Percentiles rank a stretch among this genome's conserved stretches.
phyloP scores from a whole-genome alignment of 2,329 filamentous ascomycete genomes.

The Talaromyces amestolkiae region DNA sequence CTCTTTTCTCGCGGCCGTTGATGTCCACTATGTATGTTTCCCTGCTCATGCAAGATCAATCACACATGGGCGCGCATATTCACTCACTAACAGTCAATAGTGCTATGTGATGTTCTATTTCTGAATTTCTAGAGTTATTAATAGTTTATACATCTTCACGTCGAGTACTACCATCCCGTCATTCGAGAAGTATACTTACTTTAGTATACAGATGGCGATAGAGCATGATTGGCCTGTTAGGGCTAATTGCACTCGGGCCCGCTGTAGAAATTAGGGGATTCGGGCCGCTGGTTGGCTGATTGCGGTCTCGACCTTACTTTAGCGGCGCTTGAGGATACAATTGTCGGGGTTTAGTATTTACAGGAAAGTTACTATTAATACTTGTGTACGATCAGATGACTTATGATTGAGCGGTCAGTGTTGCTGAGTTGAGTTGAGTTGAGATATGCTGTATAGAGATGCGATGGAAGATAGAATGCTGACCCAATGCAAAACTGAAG shows the following conservation, averaged over 20 bases:
- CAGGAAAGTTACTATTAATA: not conserved
- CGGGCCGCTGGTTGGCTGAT: not conserved
- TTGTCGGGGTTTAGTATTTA: not conserved
- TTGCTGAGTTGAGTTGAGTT: not conserved
- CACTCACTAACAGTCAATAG: not conserved
- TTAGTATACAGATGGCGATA: not conserved
- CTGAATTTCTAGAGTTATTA: not conserved
- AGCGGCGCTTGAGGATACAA: not conserved
- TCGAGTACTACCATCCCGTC: not conserved
- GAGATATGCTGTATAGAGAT: not conserved
- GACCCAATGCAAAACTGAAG: not conserved
- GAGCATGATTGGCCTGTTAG: conserved; percentile 8
- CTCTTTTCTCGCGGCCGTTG: not conserved
- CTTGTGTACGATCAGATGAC: not conserved
- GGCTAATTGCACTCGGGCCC: conserved; percentile 5
- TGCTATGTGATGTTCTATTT: conserved; percentile 1
- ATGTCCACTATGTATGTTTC: not conserved
- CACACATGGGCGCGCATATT: conserved; percentile 6
- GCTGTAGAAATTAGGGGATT: not conserved
- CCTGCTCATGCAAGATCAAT: conserved; percentile 10
- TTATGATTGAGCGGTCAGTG: not conserved
- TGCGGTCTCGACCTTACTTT: conserved; percentile 1
- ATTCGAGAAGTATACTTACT: not conserved
- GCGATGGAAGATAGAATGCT: not conserved
- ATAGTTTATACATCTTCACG: not conserved